phyloP scores from a whole-genome alignment of 73 alveolate genomes.

The Breviolum minutum region DNA sequence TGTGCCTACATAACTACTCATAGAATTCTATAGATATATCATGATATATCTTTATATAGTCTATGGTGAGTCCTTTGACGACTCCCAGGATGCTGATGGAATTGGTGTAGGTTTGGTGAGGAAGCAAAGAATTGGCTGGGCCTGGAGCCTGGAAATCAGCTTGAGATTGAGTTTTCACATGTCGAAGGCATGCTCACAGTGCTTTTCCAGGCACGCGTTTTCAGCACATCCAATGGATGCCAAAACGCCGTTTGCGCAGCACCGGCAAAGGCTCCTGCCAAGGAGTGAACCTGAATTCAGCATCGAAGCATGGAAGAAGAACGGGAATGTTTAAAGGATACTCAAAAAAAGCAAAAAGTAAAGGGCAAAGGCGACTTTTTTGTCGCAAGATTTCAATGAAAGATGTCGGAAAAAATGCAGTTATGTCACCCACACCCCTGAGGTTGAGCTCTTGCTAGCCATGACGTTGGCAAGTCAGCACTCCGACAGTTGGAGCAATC shows the following conservation, averaged over 20 bases:
- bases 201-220: conserved; percentile 17
- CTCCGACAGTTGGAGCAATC: no score
- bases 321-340: no score
- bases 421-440: neutral
- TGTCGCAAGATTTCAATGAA: neutral
- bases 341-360: no score
- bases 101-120: no score
- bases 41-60: neutral
- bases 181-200: neutral
- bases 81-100: no score
- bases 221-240: conserved; percentile 86
- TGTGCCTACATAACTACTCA: no score
- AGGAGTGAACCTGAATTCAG: conserved; percentile 40
- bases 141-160: neutral
- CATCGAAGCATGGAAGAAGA: neutral
- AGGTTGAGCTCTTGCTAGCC: no score
- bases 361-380: neutral
- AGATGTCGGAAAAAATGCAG: neutral
- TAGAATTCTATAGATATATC: neutral
- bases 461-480: no score
- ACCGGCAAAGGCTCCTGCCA: conserved; percentile 88
- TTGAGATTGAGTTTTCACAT: neutral
- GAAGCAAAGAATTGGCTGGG: no score
- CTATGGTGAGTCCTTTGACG: no score
- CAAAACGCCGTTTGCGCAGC: conserved; percentile 74